Percentiles rank a stretch among this genome's conserved stretches.
These are phyloP conservation scores for Marvania coccoides DNA, from an alignment of 139 green algal genomes.

Conservation along the genomic window DNA sequence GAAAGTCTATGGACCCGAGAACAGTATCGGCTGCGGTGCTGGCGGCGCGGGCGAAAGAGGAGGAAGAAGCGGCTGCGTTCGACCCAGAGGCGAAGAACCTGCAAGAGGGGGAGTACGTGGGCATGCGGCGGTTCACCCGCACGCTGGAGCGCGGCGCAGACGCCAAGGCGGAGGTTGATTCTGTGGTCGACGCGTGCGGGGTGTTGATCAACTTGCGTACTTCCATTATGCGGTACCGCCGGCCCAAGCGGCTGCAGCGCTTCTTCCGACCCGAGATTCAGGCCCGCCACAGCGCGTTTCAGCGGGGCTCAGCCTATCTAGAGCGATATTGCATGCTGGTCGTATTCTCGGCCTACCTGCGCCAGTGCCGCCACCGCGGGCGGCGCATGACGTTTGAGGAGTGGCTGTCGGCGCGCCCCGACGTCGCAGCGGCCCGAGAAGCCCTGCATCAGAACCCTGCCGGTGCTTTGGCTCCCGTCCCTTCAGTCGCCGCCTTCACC, in stretches of 20 bases:
- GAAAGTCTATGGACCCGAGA: background rate
- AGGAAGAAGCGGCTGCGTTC: background rate
- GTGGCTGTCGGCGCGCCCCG: slow-evolving; percentile 58
- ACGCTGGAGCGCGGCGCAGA: slow-evolving; percentile 57
- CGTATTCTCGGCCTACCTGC: slow-evolving; percentile 73
- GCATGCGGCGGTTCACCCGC: slow-evolving; percentile 61
- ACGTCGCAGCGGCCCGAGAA: slow-evolving; percentile 44
- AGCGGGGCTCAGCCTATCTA: slow-evolving; percentile 74
- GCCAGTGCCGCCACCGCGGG: slow-evolving; percentile 26
- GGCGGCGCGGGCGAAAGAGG: background rate
- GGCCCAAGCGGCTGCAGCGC: slow-evolving; percentile 41
- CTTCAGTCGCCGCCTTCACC: slow-evolving; percentile 21
- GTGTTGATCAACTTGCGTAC: slow-evolving; percentile 80
- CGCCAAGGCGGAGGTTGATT: slow-evolving; percentile 37
- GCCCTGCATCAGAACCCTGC: slow-evolving; percentile 69
- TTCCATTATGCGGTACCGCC: slow-evolving; percentile 76
- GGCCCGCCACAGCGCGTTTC: slow-evolving; percentile 68
- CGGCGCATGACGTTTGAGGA: slow-evolving; percentile 31
- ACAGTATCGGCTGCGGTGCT: background rate
- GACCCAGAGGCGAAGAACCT: slow-evolving; percentile 32
- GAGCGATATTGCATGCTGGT: slow-evolving; percentile 92
- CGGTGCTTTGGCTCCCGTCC: slow-evolving; percentile 62
- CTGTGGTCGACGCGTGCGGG: slow-evolving; percentile 54
- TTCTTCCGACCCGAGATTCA: slow-evolving; percentile 57
- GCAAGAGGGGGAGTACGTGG: slow-evolving; percentile 72